A percentile compares a stretch with the other conserved stretches of the same genome.
Evolutionary conservation across 495 filamentous ascomycete genomes (phyloP).

Genomic region (Letharia lupina): DNA sequence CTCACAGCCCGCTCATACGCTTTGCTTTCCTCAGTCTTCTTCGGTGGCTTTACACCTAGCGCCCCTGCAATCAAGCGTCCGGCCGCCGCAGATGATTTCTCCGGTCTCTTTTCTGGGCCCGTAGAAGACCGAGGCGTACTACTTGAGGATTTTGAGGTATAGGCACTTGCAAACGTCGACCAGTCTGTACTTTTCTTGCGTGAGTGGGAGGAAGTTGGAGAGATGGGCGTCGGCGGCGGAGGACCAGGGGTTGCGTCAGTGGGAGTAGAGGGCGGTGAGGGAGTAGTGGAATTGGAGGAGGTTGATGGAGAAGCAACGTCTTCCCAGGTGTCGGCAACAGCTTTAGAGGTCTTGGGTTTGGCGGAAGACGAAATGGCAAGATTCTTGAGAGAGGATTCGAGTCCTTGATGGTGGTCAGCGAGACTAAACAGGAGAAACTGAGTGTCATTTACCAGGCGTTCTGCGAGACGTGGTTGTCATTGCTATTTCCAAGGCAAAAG

Average conservation of each 20-base stretch:
- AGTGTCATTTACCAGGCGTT: background rate
- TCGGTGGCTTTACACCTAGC: slow-evolving; percentile 71
- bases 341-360: slow-evolving; percentile 33
- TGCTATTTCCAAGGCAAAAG: background rate
- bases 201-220: slow-evolving; percentile 38
- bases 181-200: slow-evolving; percentile 20
- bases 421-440: background rate
- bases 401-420: slow-evolving; percentile 25
- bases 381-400: slow-evolving; percentile 38
- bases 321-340: slow-evolving; percentile 78
- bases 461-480: slow-evolving; percentile 10
- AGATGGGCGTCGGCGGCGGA: slow-evolving; percentile 54
- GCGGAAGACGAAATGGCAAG: slow-evolving; percentile 36
- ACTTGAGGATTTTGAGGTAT: slow-evolving; percentile 22
- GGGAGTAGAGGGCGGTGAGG: slow-evolving; percentile 28
- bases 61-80: slow-evolving; percentile 83
- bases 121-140: slow-evolving; percentile 26
- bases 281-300: slow-evolving; percentile 28
- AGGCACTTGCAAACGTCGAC: slow-evolving; percentile 26
- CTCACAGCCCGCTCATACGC: slow-evolving; percentile 77
- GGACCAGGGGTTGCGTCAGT: slow-evolving; percentile 34
- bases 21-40: slow-evolving; percentile 76
- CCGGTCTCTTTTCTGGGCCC: slow-evolving; percentile 47
- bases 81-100: slow-evolving; percentile 89
- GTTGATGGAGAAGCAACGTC: slow-evolving; percentile 49